Base-by-base conservation (phyloP, 495 filamentous ascomycete species). In the Penicillium diatomitis region DNA sequence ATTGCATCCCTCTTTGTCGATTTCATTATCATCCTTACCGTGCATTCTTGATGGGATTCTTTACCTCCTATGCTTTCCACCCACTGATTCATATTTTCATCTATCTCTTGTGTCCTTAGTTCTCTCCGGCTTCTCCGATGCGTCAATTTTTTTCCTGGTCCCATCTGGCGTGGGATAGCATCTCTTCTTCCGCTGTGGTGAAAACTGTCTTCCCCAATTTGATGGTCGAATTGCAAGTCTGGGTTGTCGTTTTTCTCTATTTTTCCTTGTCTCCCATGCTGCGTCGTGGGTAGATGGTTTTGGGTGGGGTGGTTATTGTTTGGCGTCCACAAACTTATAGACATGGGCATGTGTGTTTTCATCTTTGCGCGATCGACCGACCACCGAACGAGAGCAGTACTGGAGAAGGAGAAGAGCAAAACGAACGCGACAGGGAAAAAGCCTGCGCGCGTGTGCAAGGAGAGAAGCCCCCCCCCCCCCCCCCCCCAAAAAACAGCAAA, bases 281-380 rank as follows among this genome's bases (percentile, higher is more conserved):
- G 61, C 58, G 59, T 33, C 62, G 20, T 20, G 65, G 62, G 58
- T 54, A 54, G 66, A 64, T 54, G 60, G 66, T 58, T 60, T 65
- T 20, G 20, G 61, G 66, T 55, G 63, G 65, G 65, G 63, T 64
- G 67, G 60, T 58, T 68, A 20, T 70, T 58, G 56, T 68, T 57
- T 55, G 69, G 69, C 69, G 69, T 72, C 69, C 64, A 65, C 63
- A 63, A 44, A 54, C 55, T 20, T 54, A 72, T 72, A 72, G 69
- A 72, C 65, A 57, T 64, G 69, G 69, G 69, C 69, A 72, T 72
- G 68, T 70, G 41, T 46, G 32, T 59, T 58, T 49, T 57, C 20
- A 20, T 64, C 61, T 63, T 61, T 57, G 49, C 53, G 56, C 50
- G 47, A 59, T 44, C 20, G 2, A 52, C 60, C 50, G 53, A 55